A percentile compares a stretch with the other conserved stretches of the same genome.
Evolutionary conservation across 805 yeast genomes (phyloP).

Genomic region (Cyberlindnera amylophila): DNA sequence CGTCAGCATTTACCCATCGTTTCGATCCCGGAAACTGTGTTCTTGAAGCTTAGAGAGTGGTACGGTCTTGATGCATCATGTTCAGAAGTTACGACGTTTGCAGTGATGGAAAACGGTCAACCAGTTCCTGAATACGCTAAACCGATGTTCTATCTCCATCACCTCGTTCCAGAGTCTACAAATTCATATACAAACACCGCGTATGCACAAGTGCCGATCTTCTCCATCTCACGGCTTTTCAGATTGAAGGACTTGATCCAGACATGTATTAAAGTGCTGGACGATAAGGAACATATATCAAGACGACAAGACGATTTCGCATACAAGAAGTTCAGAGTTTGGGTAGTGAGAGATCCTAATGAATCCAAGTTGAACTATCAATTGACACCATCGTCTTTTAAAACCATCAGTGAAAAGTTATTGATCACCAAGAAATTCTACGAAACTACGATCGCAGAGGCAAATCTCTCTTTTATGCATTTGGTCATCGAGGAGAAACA

Average conservation of each 20-base stretch:
- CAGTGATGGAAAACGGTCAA: slow-evolving; percentile 29
- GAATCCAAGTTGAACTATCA: slow-evolving; percentile 14
- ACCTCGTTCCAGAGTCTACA: slow-evolving; percentile 24
- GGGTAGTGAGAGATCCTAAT: slow-evolving; percentile 21
- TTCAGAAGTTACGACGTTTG: slow-evolving; percentile 34
- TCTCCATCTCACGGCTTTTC: slow-evolving; percentile 33
- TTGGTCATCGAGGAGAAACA: slow-evolving; percentile 33
- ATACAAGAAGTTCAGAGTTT: slow-evolving; percentile 18
- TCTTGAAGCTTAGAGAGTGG: slow-evolving; percentile 44
- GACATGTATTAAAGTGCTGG: slow-evolving; percentile 14
- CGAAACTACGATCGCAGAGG: slow-evolving; percentile 19
- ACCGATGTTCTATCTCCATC: slow-evolving; percentile 35
- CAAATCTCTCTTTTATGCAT: slow-evolving; percentile 24
- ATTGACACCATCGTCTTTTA: slow-evolving; percentile 29
- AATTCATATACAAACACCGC: slow-evolving; percentile 10
- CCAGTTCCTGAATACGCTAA: slow-evolving; percentile 33
- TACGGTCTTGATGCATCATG: slow-evolving; percentile 46
- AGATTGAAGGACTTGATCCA: slow-evolving; percentile 21
- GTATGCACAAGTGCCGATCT: slow-evolving; percentile 24
- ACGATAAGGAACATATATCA: slow-evolving; percentile 13
- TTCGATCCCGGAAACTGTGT: slow-evolving; percentile 42
- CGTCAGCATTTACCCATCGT: slow-evolving; percentile 28
- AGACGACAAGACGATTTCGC: slow-evolving; percentile 1
- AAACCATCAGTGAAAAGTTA: slow-evolving; percentile 22
- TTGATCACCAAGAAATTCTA: slow-evolving; percentile 24